These are phyloP conservation scores for Fennellomyces sp. DNA, from an alignment of 371 early-diverging fungal species.

Conservation along the genomic window DNA sequence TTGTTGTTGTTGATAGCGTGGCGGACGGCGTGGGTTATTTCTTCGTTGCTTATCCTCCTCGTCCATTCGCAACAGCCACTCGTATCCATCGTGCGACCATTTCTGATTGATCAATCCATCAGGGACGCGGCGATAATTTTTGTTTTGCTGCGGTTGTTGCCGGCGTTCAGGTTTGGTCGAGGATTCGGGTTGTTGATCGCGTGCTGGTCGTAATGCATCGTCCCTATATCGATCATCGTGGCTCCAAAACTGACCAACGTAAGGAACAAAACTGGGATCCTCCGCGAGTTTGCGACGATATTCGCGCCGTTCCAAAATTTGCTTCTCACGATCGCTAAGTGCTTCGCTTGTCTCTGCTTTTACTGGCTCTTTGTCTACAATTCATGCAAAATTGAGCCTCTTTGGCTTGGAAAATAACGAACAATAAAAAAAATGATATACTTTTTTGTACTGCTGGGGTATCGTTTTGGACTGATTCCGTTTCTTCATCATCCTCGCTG, in stretches of 20 bases:
- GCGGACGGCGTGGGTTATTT: neutral
- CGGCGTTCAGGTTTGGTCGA: constrained; percentile 23
- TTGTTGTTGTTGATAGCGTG: neutral
- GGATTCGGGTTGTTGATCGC: neutral
- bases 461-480: neutral
- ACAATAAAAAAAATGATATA: neutral
- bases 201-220: constrained; percentile 28
- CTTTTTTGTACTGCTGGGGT: neutral
- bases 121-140: constrained; percentile 2
- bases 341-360: neutral
- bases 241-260: constrained; percentile 61
- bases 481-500: neutral
- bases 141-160: neutral
- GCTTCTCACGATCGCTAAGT: constrained; percentile 30
- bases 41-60: constrained; percentile 25
- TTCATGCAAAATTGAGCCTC: no score
- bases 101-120: constrained; percentile 27
- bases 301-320: constrained; percentile 53
- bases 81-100: constrained; percentile 50
- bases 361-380: neutral
- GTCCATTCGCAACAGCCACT: constrained; percentile 37
- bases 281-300: constrained; percentile 58
- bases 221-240: constrained; percentile 62
- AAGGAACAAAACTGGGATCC: constrained; percentile 64
- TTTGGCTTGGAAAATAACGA: no score